phyloP scores from a whole-genome alignment of 1,284 basidiomycete species.

The Ustilago trichophora region DNA sequence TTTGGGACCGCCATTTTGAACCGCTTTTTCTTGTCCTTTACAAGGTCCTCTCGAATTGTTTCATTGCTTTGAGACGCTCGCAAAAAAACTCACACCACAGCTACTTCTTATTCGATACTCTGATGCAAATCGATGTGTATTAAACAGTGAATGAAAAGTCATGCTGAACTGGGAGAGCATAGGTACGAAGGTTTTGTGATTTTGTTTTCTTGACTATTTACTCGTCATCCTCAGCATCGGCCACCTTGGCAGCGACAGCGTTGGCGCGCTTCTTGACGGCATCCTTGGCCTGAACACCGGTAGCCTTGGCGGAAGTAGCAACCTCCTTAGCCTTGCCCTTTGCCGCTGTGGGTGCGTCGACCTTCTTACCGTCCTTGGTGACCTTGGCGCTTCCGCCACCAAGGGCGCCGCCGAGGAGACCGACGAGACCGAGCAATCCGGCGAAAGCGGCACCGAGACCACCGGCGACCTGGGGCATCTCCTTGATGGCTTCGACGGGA shows the following conservation, averaged over 20 bases:
- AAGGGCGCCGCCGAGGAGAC: constrained; percentile 48
- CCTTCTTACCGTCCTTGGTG: constrained; percentile 54
- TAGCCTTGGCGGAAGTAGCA: constrained; percentile 41
- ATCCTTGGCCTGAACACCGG: constrained; percentile 50
- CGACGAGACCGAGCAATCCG: constrained; percentile 52
- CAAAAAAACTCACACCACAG: too few species aligned
- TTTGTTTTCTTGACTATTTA: too few species aligned
- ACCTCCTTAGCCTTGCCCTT: constrained; percentile 47
- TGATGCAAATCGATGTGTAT: too few species aligned
- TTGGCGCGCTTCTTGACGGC: constrained; percentile 52
- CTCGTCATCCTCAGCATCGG: constrained; percentile 47
- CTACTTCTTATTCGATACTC: too few species aligned
- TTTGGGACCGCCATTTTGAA: too few species aligned
- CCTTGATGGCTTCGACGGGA: constrained; percentile 57
- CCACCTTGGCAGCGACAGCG: constrained; percentile 47
- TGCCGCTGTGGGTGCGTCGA: constrained; percentile 40
- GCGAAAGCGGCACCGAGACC: constrained; percentile 55
- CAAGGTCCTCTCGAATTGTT: too few species aligned
- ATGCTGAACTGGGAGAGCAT: too few species aligned
- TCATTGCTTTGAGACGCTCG: too few species aligned
- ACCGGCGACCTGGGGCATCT: constrained; percentile 57
- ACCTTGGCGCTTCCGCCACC: constrained; percentile 40
- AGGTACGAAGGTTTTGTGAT: too few species aligned
- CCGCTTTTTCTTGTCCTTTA: too few species aligned
- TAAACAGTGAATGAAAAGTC: too few species aligned